Evolutionary conservation across 2,329 filamentous ascomycete genomes (phyloP), one percentile per base, ranked within the genome.

Genomic region (Akanthomyces uredinophilus): DNA sequence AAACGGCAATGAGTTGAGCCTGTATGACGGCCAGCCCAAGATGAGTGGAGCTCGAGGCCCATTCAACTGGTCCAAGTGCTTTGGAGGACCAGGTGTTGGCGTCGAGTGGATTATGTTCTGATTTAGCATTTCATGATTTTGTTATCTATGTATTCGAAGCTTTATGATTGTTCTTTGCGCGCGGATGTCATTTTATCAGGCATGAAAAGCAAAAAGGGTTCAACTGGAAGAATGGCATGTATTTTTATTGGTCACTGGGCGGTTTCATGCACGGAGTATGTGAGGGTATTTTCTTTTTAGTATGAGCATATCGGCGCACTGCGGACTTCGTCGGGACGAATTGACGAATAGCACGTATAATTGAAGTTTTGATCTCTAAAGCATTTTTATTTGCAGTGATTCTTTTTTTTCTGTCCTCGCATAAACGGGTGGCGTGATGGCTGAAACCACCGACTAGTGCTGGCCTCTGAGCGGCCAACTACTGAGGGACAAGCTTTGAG

Each of bases 81-180:
- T 86, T 64, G 82, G 82, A 18, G 82, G 82, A 3, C 78, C 78
- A 10, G 81, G 81, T 20, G 75, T 80, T 22, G 84, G 86, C 51
- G 82, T 86, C 22, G 85, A 87, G 73, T 87, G 84, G 84, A 87
- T 87, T 69, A 87, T 87, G 83, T 85, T 87, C 72, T 87, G 74
- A 80, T 43, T 22, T 24, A 43, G n/a, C 35, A 51, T 37, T 47
- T 51, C 18, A 5, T 32, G 46, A 24, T 37, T 37, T 22, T 43
- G 68, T 65, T 49, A 46, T 66, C 63, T 51, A 60, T 65, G 51
- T 61, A 63, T 57, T 43, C 52, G 66, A 56, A 52, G 58, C 59
- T 65, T 58, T 46, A n/a, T 22, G 5, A 32, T 27, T 29, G 39
- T 27, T 49, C 4, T 43, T 39, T 37, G 6, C 29, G 50, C 47